Conservation (phyloP, 768 basidiomycete genomes). For the Phylloporus rhodoxanthus region DNA sequence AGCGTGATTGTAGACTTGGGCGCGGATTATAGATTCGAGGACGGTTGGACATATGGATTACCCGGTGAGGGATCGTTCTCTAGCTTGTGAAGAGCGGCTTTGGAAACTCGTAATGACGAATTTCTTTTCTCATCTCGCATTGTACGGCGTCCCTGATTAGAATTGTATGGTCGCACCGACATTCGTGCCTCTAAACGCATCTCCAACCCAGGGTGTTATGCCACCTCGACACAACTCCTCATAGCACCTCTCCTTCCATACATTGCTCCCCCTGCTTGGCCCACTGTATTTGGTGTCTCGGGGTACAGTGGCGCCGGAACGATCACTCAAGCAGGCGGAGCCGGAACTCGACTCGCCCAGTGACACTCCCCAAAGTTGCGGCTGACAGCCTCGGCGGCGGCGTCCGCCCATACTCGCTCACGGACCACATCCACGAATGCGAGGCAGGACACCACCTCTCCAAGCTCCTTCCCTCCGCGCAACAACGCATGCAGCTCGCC, state of each 20-base stretch:
- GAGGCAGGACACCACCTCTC: conserved; percentile 87
- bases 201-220: conserved; percentile 97
- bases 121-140: conserved; percentile 22
- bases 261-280: conserved; percentile 51
- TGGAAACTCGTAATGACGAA: conserved; percentile 33
- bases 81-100: conserved; percentile 27
- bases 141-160: conserved; percentile 36
- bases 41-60: conserved; percentile 94
- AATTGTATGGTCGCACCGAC: conserved; percentile 73
- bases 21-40: conserved; percentile 94
- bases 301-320: conserved; percentile 97
- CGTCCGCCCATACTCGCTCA: conserved; percentile 81
- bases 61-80: conserved; percentile 75
- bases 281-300: conserved; percentile 88
- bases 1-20: conserved; percentile 89
- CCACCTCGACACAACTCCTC: conserved; percentile 88
- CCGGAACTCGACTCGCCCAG: conserved; percentile 64
- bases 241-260: conserved; percentile 81
- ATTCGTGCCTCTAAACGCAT: conserved; percentile 76
- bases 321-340: conserved; percentile 54
- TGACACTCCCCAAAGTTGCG: conserved; percentile 76
- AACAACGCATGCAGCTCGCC: conserved; percentile 50
- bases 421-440: conserved; percentile 98
- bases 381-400: conserved; percentile 70
- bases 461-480: conserved; percentile 36